phyloP scores from a whole-genome alignment of 352 stramenopile species.

The Phytopythium litorale region DNA sequence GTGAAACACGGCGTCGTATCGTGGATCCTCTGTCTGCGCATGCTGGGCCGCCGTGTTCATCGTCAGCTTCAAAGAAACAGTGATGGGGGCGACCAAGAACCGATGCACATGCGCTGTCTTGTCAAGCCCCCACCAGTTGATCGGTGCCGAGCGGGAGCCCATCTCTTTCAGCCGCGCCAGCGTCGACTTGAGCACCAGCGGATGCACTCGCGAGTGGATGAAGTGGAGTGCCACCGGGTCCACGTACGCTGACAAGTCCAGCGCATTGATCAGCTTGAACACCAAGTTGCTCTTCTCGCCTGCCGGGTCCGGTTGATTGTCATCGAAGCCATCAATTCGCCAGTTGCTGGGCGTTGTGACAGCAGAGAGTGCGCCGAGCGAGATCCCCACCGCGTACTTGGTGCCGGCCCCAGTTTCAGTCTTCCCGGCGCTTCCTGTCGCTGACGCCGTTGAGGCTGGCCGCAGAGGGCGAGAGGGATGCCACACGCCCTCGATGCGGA shows the following conservation, averaged over 20 bases:
- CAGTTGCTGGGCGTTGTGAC: slow-evolving; percentile 86
- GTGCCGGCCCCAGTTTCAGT: slow-evolving; percentile 13
- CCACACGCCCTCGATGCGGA: slow-evolving; percentile 81
- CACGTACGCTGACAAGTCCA: slow-evolving; percentile 86
- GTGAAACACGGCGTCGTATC: slow-evolving; percentile 77
- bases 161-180: slow-evolving; percentile 80
- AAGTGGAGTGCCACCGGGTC: slow-evolving; percentile 83
- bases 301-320: slow-evolving; percentile 27
- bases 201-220: slow-evolving; percentile 81
- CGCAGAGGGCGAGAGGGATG: slow-evolving; percentile 28
- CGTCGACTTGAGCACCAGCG: slow-evolving; percentile 71
- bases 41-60: slow-evolving; percentile 84
- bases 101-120: slow-evolving; percentile 68
- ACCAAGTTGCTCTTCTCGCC: slow-evolving; percentile 59
- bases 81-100: slow-evolving; percentile 82
- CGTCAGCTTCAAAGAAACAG: slow-evolving; percentile 80
- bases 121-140: slow-evolving; percentile 77
- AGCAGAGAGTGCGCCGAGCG: slow-evolving; percentile 75
- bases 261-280: slow-evolving; percentile 85
- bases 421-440: background rate
- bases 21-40: slow-evolving; percentile 63
- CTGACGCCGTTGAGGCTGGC: slow-evolving; percentile 11
- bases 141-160: slow-evolving; percentile 47
- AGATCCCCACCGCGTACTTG: slow-evolving; percentile 79
- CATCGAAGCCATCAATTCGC: slow-evolving; percentile 69